phyloP scores from a whole-genome alignment of 2,329 filamentous ascomycete genomes.

The Penicillium sp. region DNA sequence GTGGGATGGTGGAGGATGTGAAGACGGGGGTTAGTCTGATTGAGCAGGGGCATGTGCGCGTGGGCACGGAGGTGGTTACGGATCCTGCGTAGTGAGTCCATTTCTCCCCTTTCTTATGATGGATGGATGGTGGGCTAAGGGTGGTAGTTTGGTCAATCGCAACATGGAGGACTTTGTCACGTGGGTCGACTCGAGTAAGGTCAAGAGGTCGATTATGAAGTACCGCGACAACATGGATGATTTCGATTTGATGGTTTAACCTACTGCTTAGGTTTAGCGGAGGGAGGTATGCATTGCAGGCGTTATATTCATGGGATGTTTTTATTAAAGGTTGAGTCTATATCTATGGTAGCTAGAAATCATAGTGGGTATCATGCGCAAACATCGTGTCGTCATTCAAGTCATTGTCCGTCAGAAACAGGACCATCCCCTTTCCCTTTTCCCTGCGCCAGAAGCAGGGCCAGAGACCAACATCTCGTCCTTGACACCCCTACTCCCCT shows the following conservation, averaged over 20 bases:
- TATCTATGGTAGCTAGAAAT: not conserved
- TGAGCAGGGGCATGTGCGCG: constrained; percentile 89
- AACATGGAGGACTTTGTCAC: constrained; percentile 95
- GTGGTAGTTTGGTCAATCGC: constrained; percentile 63
- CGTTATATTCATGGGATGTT: not conserved
- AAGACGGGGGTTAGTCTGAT: constrained; percentile 64
- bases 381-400: not conserved
- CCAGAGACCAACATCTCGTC: not conserved
- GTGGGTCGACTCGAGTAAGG: constrained; percentile 94
- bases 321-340: not conserved
- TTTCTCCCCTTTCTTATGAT: not conserved
- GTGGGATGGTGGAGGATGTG: constrained; percentile 89
- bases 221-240: constrained; percentile 95
- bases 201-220: constrained; percentile 92
- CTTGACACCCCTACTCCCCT: not conserved
- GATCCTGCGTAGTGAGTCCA: constrained; percentile 68
- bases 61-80: constrained; percentile 84
- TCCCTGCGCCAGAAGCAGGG: too few relatives aligned
- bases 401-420: constrained; percentile 8
- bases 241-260: constrained; percentile 71
- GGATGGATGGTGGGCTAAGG: not conserved
- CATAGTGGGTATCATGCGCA: not conserved
- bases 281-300: constrained; percentile 9
- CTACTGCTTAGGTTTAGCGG: not conserved
- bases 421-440: constrained; percentile 13